phyloP scores from a whole-genome alignment of 805 yeast genomes.

The Yarrowia phangngaensis region DNA sequence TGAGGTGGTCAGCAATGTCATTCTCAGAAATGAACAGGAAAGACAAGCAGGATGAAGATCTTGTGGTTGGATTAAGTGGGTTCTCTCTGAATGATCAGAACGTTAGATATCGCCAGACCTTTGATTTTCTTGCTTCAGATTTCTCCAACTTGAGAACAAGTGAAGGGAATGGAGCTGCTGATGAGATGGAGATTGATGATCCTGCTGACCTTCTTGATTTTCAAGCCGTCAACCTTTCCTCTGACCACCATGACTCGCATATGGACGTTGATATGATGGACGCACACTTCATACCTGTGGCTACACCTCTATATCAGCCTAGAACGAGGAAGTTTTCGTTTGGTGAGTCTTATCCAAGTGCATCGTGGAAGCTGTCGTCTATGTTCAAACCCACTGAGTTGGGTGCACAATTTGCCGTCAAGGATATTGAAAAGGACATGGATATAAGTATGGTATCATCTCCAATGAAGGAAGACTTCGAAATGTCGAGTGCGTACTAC shows the following conservation, averaged over 20 bases:
- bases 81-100: conserved; percentile 8
- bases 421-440: conserved; percentile 15
- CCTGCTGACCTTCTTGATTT: conserved; percentile 11
- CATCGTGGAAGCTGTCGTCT: conserved; percentile 15
- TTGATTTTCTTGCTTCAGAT: conserved; percentile 11
- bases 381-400: conserved; percentile 20
- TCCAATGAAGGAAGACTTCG: conserved; percentile 11
- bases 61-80: conserved; percentile 12
- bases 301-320: too few species aligned
- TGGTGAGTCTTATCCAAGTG: not conserved
- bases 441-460: conserved; percentile 22
- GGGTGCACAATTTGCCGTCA: conserved; percentile 23
- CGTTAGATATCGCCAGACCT: not conserved
- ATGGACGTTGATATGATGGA: not conserved
- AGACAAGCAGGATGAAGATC: conserved; percentile 6
- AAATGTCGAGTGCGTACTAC: too few species aligned
- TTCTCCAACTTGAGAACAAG: conserved; percentile 8
- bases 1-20: conserved; percentile 11
- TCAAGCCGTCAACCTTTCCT: not conserved
- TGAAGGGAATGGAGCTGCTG: conserved; percentile 2
- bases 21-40: conserved; percentile 18
- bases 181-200: conserved; percentile 20
- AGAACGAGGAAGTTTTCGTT: too few species aligned
- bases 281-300: not conserved
- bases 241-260: too few species aligned